Percentiles rank a stretch among this genome's conserved stretches.
Conservation (phyloP, 2,329 filamentous ascomycete genomes). For the Aureobasidium sp. region DNA sequence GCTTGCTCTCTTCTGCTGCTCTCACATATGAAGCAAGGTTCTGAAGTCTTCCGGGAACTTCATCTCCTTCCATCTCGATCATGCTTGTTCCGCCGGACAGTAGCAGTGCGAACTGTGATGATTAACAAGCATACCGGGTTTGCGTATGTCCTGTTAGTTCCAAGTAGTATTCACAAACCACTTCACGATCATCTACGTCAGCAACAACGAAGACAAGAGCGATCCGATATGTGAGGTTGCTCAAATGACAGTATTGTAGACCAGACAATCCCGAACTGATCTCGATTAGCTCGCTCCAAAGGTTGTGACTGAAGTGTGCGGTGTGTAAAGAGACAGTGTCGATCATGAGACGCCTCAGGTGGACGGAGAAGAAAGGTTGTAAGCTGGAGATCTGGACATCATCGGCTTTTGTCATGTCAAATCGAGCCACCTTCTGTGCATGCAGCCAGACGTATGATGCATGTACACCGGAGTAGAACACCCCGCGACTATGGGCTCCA, state of each 20-base stretch:
- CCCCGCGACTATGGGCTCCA: background rate
- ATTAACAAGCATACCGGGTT: too few species aligned
- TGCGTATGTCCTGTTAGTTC: background rate
- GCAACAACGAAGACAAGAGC: too few species aligned
- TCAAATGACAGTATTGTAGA: background rate
- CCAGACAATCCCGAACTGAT: background rate
- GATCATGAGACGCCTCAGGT: background rate
- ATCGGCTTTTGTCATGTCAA: background rate
- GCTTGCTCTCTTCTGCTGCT: too few species aligned
- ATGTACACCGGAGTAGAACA: background rate
- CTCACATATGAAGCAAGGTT: too few species aligned
- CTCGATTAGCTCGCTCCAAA: background rate
- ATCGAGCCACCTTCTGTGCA: background rate
- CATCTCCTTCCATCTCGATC: too few species aligned
- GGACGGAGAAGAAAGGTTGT: background rate
- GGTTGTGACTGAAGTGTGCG: background rate
- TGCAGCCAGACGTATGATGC: background rate
- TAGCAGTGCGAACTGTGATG: too few species aligned
- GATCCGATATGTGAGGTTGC: background rate
- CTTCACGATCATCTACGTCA: background rate
- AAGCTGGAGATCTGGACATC: too few species aligned
- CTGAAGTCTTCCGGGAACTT: too few species aligned
- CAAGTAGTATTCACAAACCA: background rate
- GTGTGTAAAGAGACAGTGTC: too few species aligned
- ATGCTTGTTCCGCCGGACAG: too few species aligned